Conservation (phyloP, 257 asterid species). For the Galeopsis tetrahit region DNA sequence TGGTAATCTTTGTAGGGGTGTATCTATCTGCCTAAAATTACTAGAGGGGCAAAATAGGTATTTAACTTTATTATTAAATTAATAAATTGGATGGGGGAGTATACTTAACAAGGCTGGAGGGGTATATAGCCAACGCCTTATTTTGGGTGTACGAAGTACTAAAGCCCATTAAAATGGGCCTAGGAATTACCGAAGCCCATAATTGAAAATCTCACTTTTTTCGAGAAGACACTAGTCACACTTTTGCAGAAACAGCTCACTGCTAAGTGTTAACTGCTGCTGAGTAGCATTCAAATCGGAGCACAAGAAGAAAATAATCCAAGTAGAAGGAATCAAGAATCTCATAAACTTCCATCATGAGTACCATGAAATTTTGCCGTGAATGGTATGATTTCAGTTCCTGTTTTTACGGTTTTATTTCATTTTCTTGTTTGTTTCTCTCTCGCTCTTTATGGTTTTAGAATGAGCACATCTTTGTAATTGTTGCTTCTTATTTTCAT, state of each 20-base stretch:
- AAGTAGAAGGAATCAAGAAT: background rate
- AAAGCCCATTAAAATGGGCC: background rate
- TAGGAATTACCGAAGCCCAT: background rate
- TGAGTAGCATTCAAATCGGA: background rate
- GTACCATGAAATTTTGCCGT: slow-evolving; percentile 99
- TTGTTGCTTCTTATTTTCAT: background rate
- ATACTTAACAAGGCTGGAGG: too few species aligned
- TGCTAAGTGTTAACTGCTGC: background rate
- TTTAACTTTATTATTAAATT: too few species aligned
- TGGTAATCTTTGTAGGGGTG: too few species aligned
- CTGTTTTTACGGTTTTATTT: background rate
- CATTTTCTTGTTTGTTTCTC: background rate
- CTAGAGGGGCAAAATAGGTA: too few species aligned
- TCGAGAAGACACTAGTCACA: background rate
- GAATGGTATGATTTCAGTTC: slow-evolving; percentile 63
- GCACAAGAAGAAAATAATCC: background rate
- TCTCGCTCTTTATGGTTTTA: background rate
- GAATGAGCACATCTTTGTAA: background rate
- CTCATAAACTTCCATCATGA: slow-evolving; percentile 53
- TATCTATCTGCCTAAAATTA: too few species aligned
- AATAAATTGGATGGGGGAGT: too few species aligned
- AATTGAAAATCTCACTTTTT: slow-evolving; percentile 4
- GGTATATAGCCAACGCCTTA: too few species aligned
- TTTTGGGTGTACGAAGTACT: background rate
- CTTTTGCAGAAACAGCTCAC: background rate